Conservation (phyloP, 495 filamentous ascomycete species). For the Wilcoxina mikolae region DNA sequence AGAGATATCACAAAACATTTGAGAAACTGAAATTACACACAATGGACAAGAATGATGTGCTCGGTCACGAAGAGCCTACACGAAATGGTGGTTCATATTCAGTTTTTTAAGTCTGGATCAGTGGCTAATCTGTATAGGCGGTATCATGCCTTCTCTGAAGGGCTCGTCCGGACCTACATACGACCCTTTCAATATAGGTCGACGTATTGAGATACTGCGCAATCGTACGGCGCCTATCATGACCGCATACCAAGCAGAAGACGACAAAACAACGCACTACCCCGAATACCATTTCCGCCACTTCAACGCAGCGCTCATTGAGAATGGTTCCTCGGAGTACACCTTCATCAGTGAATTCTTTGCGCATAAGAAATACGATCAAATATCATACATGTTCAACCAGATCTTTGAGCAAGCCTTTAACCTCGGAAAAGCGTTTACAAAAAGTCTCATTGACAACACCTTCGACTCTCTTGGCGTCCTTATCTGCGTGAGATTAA, state of each 20-base stretch:
- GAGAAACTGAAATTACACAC: conserved; percentile 69
- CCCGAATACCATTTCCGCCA: conserved; percentile 81
- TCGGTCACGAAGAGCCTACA: conserved; percentile 60
- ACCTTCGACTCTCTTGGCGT: conserved; percentile 75
- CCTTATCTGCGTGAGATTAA: conserved; percentile 78
- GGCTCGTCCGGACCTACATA: conserved; percentile 45
- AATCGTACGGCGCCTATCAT: conserved; percentile 48
- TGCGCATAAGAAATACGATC: conserved; percentile 42
- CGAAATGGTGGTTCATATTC: conserved; percentile 1
- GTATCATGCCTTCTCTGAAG: conserved; percentile 18
- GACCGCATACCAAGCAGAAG: conserved; percentile 70
- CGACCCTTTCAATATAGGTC: conserved; percentile 76
- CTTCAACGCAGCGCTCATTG: conserved; percentile 84
- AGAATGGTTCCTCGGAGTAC: conserved; percentile 92
- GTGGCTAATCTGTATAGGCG: too few species aligned
- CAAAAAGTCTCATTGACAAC: conserved; percentile 57
- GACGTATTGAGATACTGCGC: conserved; percentile 62
- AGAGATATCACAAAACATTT: conserved; percentile 67
- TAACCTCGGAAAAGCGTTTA: conserved; percentile 57
- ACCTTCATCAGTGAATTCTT: conserved; percentile 87
- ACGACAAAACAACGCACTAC: conserved; percentile 69
- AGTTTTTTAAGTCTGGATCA: too few species aligned
- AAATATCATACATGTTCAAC: conserved; percentile 50
- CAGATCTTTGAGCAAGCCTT: conserved; percentile 80
- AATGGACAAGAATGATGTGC: conserved; percentile 68